These are phyloP conservation scores for Henckelia pumila DNA, from an alignment of 257 asterid genomes.

Conservation along the genomic window DNA sequence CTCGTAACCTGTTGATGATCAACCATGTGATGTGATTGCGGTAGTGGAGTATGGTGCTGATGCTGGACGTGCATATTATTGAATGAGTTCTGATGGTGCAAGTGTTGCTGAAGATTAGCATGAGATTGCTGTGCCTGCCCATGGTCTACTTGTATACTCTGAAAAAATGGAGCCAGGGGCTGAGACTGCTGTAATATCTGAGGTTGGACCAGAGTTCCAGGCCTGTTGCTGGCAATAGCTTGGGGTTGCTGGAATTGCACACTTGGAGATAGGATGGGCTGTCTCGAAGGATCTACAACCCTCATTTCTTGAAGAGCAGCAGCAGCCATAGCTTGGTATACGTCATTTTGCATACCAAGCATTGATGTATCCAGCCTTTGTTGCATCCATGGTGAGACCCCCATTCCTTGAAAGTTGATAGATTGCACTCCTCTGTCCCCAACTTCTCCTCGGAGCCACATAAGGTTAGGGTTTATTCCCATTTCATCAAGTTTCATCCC, in stretches of 20 bases:
- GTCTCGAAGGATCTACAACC: slow-evolving; percentile 54
- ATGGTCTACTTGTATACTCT: slow-evolving; percentile 33
- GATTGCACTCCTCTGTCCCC: slow-evolving; percentile 47
- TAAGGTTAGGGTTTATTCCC: slow-evolving; percentile 56
- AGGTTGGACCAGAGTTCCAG: slow-evolving; percentile 32
- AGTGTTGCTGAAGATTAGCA: slow-evolving; percentile 48
- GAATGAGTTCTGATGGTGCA: slow-evolving; percentile 50
- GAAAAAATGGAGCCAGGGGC: slow-evolving; percentile 36
- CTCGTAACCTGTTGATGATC: slow-evolving; percentile 42
- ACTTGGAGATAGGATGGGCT: slow-evolving; percentile 42
- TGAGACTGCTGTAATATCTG: slow-evolving; percentile 49
- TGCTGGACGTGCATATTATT: slow-evolving; percentile 39
- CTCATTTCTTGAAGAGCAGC: slow-evolving; percentile 65
- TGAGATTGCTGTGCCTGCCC: slow-evolving; percentile 34
- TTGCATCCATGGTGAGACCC: slow-evolving; percentile 65
- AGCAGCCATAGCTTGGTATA: slow-evolving; percentile 71
- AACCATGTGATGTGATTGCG: slow-evolving; percentile 20
- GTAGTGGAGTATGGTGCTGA: slow-evolving; percentile 22
- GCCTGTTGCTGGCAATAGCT: slow-evolving; percentile 26
- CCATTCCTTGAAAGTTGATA: slow-evolving; percentile 61
- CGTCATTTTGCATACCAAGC: slow-evolving; percentile 56
- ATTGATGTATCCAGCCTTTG: slow-evolving; percentile 46
- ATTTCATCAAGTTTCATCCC: slow-evolving; percentile 58
- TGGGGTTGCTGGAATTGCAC: slow-evolving; percentile 60
- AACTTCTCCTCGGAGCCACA: slow-evolving; percentile 58